Evolutionary conservation across 2,329 filamentous ascomycete species (phyloP).

Genomic region (Aphanoascus verrucosus): DNA sequence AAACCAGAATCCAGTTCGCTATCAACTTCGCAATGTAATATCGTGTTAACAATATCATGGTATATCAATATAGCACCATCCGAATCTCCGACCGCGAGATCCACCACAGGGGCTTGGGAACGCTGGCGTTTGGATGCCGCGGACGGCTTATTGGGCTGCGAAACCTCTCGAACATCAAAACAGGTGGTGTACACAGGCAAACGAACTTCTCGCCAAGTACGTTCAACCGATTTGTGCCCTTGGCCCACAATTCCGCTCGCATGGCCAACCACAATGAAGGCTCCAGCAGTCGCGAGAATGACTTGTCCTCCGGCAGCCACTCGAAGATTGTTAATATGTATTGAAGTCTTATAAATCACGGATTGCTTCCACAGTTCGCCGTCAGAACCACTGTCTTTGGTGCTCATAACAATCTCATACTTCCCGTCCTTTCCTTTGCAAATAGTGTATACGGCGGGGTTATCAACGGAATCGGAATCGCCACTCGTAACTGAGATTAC

Average conservation of each 20-base stretch:
- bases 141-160: constrained; percentile 17
- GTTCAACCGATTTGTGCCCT: constrained; percentile 24
- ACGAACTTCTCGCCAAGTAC: constrained; percentile 45
- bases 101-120: constrained; percentile 38
- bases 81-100: constrained; percentile 66
- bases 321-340: constrained; percentile 24
- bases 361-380: constrained; percentile 17
- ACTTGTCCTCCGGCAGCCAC: constrained; percentile 25
- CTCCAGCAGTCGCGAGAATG: constrained; percentile 32
- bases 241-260: constrained; percentile 22
- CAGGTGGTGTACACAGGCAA: constrained; percentile 55
- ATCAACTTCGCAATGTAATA: constrained; percentile 39
- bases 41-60: constrained; percentile 55
- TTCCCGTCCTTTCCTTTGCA: constrained; percentile 30
- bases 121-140: constrained; percentile 8
- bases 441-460: constrained; percentile 32
- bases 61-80: constrained; percentile 74
- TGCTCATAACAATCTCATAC: constrained; percentile 25
- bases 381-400: neutral
- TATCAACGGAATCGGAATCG: constrained; percentile 16
- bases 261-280: constrained; percentile 50
- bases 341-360: constrained; percentile 24
- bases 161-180: constrained; percentile 49
- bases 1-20: constrained; percentile 35
- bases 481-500: constrained; percentile 18